Evolutionary conservation across 257 asterid species (phyloP).

Genomic region (Buddleja alternifolia): DNA sequence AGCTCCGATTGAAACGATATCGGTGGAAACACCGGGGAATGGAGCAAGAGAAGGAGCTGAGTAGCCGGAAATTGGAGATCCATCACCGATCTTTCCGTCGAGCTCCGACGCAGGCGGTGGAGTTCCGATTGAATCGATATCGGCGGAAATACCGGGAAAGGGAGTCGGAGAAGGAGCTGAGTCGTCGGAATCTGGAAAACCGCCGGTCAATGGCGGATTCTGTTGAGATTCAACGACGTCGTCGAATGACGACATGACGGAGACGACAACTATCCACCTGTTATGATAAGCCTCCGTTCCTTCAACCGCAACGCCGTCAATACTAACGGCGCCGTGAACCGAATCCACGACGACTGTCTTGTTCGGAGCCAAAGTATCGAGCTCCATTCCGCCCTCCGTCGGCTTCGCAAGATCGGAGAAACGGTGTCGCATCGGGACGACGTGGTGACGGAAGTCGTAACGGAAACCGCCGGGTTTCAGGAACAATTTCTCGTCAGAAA

Average conservation of each 20-base stretch:
- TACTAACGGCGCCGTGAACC: conserved; percentile 39
- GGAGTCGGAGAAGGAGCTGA: conserved; percentile 31
- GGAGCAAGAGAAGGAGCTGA: too few relatives aligned
- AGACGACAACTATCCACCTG: conserved; percentile 65
- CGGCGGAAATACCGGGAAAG: not conserved
- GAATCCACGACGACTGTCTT: conserved; percentile 41
- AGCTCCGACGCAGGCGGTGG: conserved; percentile 16
- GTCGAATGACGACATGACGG: conserved; percentile 52
- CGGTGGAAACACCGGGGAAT: not conserved
- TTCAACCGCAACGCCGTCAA: conserved; percentile 49
- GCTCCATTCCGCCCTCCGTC: conserved; percentile 28
- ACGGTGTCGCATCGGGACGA: conserved; percentile 55
- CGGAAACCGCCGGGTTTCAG: conserved; percentile 47
- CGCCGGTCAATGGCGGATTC: conserved; percentile 6
- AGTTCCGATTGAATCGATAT: not conserved
- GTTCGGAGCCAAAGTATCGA: conserved; percentile 55
- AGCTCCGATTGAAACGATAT: not conserved
- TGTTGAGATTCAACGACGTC: conserved; percentile 31
- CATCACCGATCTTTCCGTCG: not conserved
- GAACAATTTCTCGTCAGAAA: conserved; percentile 59
- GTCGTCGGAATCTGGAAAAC: not conserved
- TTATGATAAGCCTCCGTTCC: conserved; percentile 61
- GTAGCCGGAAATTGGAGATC: not conserved
- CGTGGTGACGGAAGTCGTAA: conserved; percentile 64
- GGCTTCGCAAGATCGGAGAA: conserved; percentile 30